Evolutionary conservation across 257 asterid genomes (phyloP).

Genomic region (Petunia axillaris): DNA sequence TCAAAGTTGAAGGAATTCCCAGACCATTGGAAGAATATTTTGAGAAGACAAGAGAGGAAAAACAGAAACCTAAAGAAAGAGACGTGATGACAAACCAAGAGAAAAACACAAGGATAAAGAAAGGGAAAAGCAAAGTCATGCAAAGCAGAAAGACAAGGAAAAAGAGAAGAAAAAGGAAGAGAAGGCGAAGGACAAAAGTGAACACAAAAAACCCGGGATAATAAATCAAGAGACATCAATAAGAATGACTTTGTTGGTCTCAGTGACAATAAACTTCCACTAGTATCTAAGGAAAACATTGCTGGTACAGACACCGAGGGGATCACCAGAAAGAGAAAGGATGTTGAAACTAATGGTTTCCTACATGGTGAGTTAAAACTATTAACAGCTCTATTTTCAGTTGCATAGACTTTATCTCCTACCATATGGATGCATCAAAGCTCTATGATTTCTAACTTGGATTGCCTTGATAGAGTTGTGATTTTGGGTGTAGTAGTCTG

Average conservation of each 20-base stretch:
- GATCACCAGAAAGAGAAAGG: conserved; percentile 61
- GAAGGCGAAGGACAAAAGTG: conserved; percentile 42
- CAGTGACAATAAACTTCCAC: conserved; percentile 33
- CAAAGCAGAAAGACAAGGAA: conserved; percentile 43
- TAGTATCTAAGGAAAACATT: conserved; percentile 35
- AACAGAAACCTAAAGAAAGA: conserved; percentile 49
- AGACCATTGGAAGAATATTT: conserved; percentile 44
- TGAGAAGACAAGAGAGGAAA: conserved; percentile 44
- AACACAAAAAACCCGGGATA: conserved; percentile 43
- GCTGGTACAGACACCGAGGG: conserved; percentile 42
- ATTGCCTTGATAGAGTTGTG: no score
- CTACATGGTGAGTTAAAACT: conserved; percentile 61
- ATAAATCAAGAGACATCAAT: conserved; percentile 33
- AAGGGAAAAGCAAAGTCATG: conserved; percentile 43
- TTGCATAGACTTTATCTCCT: background rate
- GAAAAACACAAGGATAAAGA: conserved; percentile 46
- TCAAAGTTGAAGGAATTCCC: conserved; percentile 43
- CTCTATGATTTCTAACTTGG: conserved; percentile 3
- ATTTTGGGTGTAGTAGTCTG: background rate
- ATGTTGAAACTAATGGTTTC: conserved; percentile 58
- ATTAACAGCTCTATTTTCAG: conserved; percentile 22
- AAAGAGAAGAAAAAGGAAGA: conserved; percentile 34
- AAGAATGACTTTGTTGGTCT: conserved; percentile 35
- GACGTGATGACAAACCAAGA: conserved; percentile 38
- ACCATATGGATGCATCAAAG: background rate